These are phyloP conservation scores for Salix brachista DNA, from an alignment of 345 rosid species.

Conservation along the genomic window DNA sequence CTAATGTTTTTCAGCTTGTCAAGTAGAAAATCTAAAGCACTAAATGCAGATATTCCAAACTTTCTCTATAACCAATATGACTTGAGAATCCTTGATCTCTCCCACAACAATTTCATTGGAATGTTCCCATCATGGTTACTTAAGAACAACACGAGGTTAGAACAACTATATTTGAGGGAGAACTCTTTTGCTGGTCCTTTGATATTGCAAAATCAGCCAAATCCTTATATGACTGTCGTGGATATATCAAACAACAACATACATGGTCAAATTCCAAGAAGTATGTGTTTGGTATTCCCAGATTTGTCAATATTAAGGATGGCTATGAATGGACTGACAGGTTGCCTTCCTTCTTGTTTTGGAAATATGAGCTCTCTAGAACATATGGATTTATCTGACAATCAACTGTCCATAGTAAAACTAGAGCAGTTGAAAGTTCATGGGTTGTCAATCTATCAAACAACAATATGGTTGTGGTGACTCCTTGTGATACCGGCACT, in stretches of 20 bases:
- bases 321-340: conserved; percentile 11
- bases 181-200: conserved; percentile 11
- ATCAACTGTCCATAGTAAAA: background rate
- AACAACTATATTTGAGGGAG: background rate
- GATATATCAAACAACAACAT: conserved; percentile 11
- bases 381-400: conserved; percentile 13
- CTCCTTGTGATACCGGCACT: background rate
- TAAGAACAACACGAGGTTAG: conserved; percentile 20
- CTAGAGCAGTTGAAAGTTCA: too few species aligned
- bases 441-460: too few species aligned
- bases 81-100: conserved; percentile 6
- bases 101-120: background rate
- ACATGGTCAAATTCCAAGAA: conserved; percentile 2
- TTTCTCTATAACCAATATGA: conserved; percentile 13
- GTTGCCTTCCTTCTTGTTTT: conserved; percentile 17
- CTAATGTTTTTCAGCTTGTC: background rate
- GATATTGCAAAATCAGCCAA: background rate
- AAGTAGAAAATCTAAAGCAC: background rate
- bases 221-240: background rate
- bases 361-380: background rate
- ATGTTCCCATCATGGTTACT: conserved; percentile 26
- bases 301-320: background rate
- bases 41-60: background rate
- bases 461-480: too few species aligned
- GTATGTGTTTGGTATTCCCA: conserved; percentile 4